Evolutionary conservation across 805 yeast species (phyloP), one percentile per base, ranked within the genome.

Genomic region (Suhomyces sp.): DNA sequence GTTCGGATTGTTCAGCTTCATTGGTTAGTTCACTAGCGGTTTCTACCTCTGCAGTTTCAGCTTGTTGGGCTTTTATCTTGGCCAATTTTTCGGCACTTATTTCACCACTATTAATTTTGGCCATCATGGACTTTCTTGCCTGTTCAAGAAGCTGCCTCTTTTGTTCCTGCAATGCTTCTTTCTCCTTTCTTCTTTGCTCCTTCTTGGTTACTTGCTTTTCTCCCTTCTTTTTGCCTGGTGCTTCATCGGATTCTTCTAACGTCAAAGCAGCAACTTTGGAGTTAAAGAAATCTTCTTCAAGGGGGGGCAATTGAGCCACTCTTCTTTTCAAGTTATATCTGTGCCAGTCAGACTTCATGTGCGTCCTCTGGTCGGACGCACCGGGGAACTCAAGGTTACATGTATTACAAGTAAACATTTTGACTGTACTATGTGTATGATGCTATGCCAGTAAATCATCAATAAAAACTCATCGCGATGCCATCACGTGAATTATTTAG

Each of bases 101-200:
- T 22, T 57, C 59, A 5, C 67, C 67, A 3, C 62, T 61, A 44
- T 55, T 68, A 23, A 70, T 69, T 55, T 60, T 67, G 6, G 60
- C 67, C 17, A 66, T 54, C 76, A 79, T 70, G 48, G 73, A 71
- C 49, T 68, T 66, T 60, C 71, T 74, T 3, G 84, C 84, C 5
- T 72, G 62, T 55, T 78, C 81, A 53, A 82, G 67, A 26, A 82
- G 70, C 54, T 76, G 72, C 49, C 72, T 71, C 63, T 78, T 81
- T 65, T 79, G 79, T 55, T 75, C 82, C 17, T 72, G 63, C 29
- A 82, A 63, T 3, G 73, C 81, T 57, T 80, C 84, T 58, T 76
- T 79, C 45, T 80, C 80, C 57, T 69, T 73, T 57, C 78, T 72
- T 61, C 84, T 73, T 51, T 69, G 70, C 52, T 81, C 85, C 54